Conservation (phyloP, 306 rosid species). For the Chamaecrista fasciculata region DNA sequence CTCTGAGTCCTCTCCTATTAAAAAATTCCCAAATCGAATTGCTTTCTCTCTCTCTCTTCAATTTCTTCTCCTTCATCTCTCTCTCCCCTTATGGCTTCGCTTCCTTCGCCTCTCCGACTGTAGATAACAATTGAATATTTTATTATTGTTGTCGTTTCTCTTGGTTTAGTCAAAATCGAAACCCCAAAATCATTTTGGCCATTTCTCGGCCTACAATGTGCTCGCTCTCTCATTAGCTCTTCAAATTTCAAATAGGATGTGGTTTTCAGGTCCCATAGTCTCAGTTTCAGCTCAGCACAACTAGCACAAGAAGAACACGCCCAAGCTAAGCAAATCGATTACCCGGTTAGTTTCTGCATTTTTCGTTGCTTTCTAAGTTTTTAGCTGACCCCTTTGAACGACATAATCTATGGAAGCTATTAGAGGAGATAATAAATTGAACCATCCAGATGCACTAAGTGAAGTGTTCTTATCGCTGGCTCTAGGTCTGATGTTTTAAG, state of each 20-base stretch:
- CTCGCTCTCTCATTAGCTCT: constrained; percentile 17
- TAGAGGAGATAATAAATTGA: not conserved
- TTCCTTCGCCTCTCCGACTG: constrained; percentile 16
- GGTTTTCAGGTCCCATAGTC: constrained; percentile 18
- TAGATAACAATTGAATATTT: not conserved
- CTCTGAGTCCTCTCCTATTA: not conserved
- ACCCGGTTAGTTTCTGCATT: constrained; percentile 9
- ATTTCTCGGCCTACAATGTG: constrained; percentile 38
- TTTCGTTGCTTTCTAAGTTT: not conserved
- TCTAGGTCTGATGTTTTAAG: not conserved
- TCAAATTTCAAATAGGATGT: constrained; percentile 4
- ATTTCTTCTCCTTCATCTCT: constrained; percentile 16
- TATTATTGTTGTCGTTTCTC: constrained; percentile 37
- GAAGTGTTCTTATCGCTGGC: not conserved
- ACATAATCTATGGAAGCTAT: not conserved
- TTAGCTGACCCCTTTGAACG: not conserved
- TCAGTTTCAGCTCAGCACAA: constrained; percentile 13
- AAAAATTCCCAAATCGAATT: not conserved
- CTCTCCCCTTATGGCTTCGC: constrained; percentile 5
- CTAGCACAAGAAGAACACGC: not conserved
- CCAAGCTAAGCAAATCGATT: not conserved
- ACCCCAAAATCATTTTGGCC: constrained; percentile 40
- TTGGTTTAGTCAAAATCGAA: constrained; percentile 37
- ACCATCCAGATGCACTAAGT: not conserved
- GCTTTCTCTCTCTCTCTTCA: constrained; percentile 18